A percentile compares a stretch with the other conserved stretches of the same genome.
Conservation (phyloP, 2,329 filamentous ascomycete genomes). For the Berkeleyomyces rouxiae region DNA sequence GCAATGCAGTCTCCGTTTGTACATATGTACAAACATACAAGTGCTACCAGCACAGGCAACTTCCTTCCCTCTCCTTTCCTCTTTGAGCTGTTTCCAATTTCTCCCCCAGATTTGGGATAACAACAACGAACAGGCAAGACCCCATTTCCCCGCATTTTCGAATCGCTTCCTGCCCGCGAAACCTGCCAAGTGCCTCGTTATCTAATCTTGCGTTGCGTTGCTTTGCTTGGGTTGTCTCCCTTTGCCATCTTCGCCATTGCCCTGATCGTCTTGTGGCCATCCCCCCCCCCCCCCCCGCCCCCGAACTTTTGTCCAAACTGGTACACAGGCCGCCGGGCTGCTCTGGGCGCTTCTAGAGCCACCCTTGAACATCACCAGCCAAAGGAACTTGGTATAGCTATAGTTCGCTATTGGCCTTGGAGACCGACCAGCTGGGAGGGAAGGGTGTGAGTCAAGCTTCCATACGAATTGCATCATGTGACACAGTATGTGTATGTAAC, state of each 20-base stretch:
- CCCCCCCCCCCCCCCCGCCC: not conserved
- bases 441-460: not conserved
- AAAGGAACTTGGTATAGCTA: too few relatives aligned
- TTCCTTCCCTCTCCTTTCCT: not conserved
- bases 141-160: not conserved
- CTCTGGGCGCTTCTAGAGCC: too few relatives aligned
- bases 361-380: too few relatives aligned
- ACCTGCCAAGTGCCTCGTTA: not conserved
- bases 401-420: too few relatives aligned
- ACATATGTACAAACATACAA: too few relatives aligned
- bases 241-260: not conserved
- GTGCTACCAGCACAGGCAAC: not conserved
- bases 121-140: not conserved
- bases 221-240: not conserved
- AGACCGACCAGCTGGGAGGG: not conserved
- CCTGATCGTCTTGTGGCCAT: not conserved
- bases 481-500: not conserved
- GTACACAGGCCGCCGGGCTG: not conserved
- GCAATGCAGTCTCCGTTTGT: too few relatives aligned
- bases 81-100: not conserved
- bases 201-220: not conserved
- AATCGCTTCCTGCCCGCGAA: too few relatives aligned
- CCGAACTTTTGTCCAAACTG: not conserved
- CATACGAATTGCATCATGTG: not conserved
- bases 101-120: not conserved